These are phyloP conservation scores for Gossypium mustelinum DNA, from an alignment of 345 rosid species.

Conservation along the genomic window DNA sequence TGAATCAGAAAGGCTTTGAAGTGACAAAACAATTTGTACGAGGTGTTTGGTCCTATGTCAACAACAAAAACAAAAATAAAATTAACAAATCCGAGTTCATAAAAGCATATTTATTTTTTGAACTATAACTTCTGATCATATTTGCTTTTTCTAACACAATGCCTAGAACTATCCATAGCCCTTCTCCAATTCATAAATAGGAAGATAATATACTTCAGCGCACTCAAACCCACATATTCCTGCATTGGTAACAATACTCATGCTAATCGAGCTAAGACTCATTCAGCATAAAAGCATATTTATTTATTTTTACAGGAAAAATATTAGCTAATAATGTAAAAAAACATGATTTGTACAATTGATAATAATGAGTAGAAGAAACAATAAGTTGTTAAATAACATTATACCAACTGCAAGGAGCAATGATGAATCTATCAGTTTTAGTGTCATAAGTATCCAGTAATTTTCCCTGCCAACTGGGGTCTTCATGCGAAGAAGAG, in stretches of 20 bases:
- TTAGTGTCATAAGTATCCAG: constrained; percentile 75
- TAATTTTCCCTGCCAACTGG: constrained; percentile 60
- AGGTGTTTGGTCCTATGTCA: constrained; percentile 50
- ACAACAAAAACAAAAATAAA: constrained; percentile 2
- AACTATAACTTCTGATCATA: no score
- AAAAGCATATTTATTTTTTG: neutral
- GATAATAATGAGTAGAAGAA: neutral
- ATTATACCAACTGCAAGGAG: constrained; percentile 71
- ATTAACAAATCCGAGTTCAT: neutral
- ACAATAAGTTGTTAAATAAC: neutral
- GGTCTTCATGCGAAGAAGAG: constrained; percentile 52
- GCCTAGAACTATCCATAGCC: no score
- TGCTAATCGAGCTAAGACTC: no score
- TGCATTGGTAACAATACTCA: no score
- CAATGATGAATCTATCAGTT: constrained; percentile 62
- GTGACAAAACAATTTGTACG: constrained; percentile 25
- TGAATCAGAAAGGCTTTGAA: constrained; percentile 45
- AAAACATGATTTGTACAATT: neutral
- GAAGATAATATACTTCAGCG: no score
- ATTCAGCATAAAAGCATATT: neutral
- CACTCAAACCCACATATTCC: no score
- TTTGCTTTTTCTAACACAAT: no score
- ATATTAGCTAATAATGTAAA: neutral
- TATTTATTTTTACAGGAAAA: neutral
- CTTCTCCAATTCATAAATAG: no score